Evolutionary conservation across 164 flowering plant species (phyloP), one percentile per base, ranked within the genome.

Genomic region (Umbilicus rupestris): DNA sequence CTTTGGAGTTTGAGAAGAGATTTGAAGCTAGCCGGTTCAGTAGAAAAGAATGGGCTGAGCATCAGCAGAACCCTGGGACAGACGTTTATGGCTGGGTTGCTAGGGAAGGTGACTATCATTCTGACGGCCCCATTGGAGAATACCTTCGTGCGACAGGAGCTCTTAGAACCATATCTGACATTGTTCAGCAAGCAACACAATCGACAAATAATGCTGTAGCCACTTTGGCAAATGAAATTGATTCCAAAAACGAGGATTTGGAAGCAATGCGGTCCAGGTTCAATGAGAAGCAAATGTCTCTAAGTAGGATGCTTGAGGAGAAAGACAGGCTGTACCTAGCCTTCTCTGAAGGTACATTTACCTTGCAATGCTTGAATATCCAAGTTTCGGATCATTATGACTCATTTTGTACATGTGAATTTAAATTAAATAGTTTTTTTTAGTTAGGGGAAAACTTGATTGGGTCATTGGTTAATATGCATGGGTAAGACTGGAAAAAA

Each of bases 81-180:
- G 68, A 44, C 55, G 62, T 74, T 5, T 87, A 84, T 72, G 89
- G 87, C 3, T 87, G 92, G 92, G 74, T 75, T 72, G 92, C 92
- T 3, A 77, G 89, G 3, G 79, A 73, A 3, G 89, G 77, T 66
- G 92, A 87, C 69, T 79, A 75, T 68, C n/a, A 67, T 22, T 69
- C 79, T 9, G 75, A 74, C 10, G 86, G 85, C 19, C 73, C 76
- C 17, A 63, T 87, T 6, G 92, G 89, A 26, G 83, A 82, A 22
- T 82, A 76, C 46, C 81, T 87, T 39, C 85, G 84, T 9, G 14
- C 47, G 29, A 71, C 64, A 33, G 84, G 84, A 46, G 70, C 72
- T 66, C 64, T 87, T 46, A 80, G 73, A 63, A 83, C 88, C 2
- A 62, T 86, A 14, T 24, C 75, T 22, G 79, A 74, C 33, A 73